A percentile compares a stretch with the other conserved stretches of the same genome.
Conservation (phyloP, 345 rosid genomes). For the Salix arbutifolia region DNA sequence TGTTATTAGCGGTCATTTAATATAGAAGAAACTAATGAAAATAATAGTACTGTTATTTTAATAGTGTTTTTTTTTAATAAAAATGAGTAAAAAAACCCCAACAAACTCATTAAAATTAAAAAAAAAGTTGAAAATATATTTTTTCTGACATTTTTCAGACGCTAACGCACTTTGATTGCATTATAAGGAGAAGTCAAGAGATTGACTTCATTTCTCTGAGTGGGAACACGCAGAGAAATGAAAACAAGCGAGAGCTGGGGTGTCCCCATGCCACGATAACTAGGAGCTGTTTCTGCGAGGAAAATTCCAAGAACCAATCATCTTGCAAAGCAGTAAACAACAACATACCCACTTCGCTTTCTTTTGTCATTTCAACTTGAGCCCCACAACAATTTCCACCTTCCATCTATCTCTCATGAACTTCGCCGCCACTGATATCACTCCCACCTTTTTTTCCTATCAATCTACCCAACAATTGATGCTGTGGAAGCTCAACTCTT, state of each 20-base stretch:
- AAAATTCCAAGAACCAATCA: conserved; percentile 26
- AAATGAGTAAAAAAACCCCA: no score
- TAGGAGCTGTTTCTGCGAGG: background rate
- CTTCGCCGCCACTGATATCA: conserved; percentile 10
- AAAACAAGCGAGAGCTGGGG: background rate
- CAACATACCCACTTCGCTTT: background rate
- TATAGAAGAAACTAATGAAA: no score
- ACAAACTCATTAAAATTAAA: no score
- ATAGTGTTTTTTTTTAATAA: no score
- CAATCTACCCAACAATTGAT: background rate
- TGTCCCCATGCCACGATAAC: background rate
- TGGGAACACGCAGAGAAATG: no score
- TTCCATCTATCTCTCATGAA: background rate
- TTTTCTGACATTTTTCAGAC: no score
- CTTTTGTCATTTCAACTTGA: background rate
- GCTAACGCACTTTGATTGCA: no score
- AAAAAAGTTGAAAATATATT: no score
- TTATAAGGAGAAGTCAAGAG: no score
- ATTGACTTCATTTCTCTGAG: no score
- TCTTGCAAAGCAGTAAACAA: background rate
- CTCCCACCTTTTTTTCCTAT: background rate
- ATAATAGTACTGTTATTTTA: no score
- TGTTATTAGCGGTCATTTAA: no score
- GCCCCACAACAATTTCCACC: background rate
- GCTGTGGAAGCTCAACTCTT: background rate